phyloP scores from a whole-genome alignment of 768 basidiomycete species.

The Gautieria morchelliformis region DNA sequence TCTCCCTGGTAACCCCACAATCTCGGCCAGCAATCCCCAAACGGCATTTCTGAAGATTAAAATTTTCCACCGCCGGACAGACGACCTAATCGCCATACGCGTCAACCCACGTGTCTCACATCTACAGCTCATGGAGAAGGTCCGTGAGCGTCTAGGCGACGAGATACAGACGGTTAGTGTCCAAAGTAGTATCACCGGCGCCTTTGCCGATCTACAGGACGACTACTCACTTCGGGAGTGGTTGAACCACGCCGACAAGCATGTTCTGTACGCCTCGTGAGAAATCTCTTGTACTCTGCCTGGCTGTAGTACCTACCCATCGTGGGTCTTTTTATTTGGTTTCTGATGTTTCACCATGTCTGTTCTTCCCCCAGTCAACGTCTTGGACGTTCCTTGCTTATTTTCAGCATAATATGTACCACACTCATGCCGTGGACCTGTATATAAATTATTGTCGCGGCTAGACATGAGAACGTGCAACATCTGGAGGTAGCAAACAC shows the following conservation, averaged over 20 bases:
- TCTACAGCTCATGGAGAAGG: conserved; percentile 83
- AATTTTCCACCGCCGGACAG: conserved; percentile 86
- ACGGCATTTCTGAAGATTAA: conserved; percentile 97
- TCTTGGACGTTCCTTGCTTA: not conserved
- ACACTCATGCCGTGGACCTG: not conserved
- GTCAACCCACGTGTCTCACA: conserved; percentile 89
- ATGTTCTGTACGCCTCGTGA: conserved; percentile 74
- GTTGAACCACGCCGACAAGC: conserved; percentile 73
- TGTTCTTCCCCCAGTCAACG: not conserved
- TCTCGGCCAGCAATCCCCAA: conserved; percentile 70
- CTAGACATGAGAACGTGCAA: not conserved
- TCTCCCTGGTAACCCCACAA: conserved; percentile 39
- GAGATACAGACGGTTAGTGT: conserved; percentile 64
- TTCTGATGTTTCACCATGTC: not conserved
- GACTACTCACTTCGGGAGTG: conserved; percentile 61
- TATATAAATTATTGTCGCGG: not conserved
- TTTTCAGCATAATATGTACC: not conserved
- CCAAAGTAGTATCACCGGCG: conserved; percentile 60
- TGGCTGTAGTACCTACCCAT: not conserved
- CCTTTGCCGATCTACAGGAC: conserved; percentile 50
- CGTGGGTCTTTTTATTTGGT: not conserved
- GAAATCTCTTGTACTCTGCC: not conserved
- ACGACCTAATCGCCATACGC: conserved; percentile 94
- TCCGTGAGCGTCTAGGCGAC: conserved; percentile 74
- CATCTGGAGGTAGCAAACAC: not conserved